Conservation (phyloP, 345 rosid genomes). For the Pugionium dolabratum region DNA sequence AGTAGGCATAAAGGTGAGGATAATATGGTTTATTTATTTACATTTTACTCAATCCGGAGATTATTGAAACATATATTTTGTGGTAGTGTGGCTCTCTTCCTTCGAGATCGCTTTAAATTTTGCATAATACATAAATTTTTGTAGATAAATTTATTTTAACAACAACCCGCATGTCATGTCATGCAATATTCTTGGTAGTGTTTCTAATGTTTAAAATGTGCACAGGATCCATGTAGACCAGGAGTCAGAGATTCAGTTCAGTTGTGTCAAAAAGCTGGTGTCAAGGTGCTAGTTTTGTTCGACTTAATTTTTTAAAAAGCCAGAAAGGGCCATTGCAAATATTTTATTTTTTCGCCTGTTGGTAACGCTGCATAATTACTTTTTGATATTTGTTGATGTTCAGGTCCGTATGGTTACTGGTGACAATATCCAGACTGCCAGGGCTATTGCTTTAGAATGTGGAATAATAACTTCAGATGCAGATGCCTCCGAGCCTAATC, state of each 20-base stretch:
- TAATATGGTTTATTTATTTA: not conserved
- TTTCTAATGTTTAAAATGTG: constrained; percentile 15
- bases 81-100: not conserved
- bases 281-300: constrained; percentile 59
- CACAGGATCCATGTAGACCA: constrained; percentile 94
- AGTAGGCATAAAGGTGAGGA: constrained; percentile 84
- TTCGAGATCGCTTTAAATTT: not conserved
- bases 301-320: not conserved
- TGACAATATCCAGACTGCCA: constrained; percentile 92
- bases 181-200: constrained; percentile 15
- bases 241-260: constrained; percentile 74
- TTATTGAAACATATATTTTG: not conserved
- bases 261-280: constrained; percentile 83
- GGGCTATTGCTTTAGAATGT: constrained; percentile 92
- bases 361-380: constrained; percentile 4
- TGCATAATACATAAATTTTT: not conserved
- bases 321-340: not conserved
- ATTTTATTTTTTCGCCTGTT: not conserved
- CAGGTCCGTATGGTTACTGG: constrained; percentile 99
- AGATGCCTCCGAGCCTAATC: constrained; percentile 61
- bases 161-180: constrained; percentile 11
- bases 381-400: not conserved
- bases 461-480: constrained; percentile 69
- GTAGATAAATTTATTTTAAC: not conserved
- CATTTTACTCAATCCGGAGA: no score